phyloP scores from a whole-genome alignment of 768 basidiomycete species.

The Boletus pseudopeckii region DNA sequence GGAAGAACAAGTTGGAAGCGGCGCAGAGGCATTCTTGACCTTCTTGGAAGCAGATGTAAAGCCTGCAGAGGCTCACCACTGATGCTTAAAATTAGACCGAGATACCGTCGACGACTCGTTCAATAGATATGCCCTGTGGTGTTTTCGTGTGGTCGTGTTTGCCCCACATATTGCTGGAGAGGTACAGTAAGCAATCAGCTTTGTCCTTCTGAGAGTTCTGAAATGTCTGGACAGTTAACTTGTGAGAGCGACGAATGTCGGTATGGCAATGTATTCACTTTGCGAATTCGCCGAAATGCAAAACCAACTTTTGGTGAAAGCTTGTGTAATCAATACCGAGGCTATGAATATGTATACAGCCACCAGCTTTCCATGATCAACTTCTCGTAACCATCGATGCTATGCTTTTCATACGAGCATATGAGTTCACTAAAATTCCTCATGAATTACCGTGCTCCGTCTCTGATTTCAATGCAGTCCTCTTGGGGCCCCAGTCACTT shows the following conservation, averaged over 20 bases:
- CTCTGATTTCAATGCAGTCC: not conserved
- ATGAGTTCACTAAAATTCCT: not conserved
- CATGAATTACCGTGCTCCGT: not conserved
- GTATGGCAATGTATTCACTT: not conserved
- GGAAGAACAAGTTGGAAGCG: constrained; percentile 30
- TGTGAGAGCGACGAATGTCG: not conserved
- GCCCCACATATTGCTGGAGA: not conserved
- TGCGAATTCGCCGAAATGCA: not conserved
- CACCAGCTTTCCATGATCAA: not conserved
- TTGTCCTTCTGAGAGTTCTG: not conserved
- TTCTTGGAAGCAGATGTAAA: constrained; percentile 82
- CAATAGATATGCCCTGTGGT: constrained; percentile 16
- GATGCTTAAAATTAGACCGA: constrained; percentile 19
- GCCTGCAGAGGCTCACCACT: constrained; percentile 58
- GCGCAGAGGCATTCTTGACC: constrained; percentile 73
- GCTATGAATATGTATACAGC: not conserved
- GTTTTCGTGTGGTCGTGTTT: not conserved
- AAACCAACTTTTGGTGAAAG: not conserved
- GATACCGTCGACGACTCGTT: not conserved
- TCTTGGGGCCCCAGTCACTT: not conserved
- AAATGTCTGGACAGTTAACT: not conserved
- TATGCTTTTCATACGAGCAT: not conserved
- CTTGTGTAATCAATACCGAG: not conserved
- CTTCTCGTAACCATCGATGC: not conserved
- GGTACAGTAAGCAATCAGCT: not conserved